A percentile compares a stretch with the other conserved stretches of the same genome.
Conservation (phyloP, 495 filamentous ascomycete genomes). For the Polyplosphaeria fusca region DNA sequence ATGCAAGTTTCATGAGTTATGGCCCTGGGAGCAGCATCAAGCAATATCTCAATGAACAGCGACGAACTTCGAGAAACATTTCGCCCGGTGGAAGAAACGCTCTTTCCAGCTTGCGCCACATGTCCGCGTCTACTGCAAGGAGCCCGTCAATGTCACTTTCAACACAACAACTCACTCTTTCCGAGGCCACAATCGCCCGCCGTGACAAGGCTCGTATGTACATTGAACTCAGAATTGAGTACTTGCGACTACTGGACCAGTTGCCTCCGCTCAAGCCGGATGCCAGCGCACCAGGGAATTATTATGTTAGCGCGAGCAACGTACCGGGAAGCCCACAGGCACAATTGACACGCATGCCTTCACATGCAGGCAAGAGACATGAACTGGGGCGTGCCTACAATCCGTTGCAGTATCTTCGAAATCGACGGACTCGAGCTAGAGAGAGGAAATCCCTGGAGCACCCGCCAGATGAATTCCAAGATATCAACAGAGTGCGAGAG, state of each 20-base stretch:
- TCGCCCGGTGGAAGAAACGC: slow-evolving; percentile 50
- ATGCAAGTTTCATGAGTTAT: slow-evolving; percentile 24
- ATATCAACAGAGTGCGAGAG: slow-evolving; percentile 61
- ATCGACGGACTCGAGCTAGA: slow-evolving; percentile 72
- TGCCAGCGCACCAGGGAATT: slow-evolving; percentile 38
- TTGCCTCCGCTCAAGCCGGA: slow-evolving; percentile 66
- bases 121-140: slow-evolving; percentile 17
- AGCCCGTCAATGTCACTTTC: slow-evolving; percentile 7
- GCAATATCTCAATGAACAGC: slow-evolving; percentile 64
- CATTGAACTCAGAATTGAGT: slow-evolving; percentile 76
- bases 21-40: slow-evolving; percentile 54
- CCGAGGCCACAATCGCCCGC: slow-evolving; percentile 70
- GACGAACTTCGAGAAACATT: slow-evolving; percentile 55
- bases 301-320: slow-evolving; percentile 28
- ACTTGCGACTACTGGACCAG: slow-evolving; percentile 69
- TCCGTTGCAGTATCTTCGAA: slow-evolving; percentile 82
- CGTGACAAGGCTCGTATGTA: slow-evolving; percentile 74
- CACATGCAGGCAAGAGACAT: slow-evolving; percentile 29
- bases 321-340: slow-evolving; percentile 35
- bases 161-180: slow-evolving; percentile 52
- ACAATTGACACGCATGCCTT: slow-evolving; percentile 33
- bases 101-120: slow-evolving; percentile 9
- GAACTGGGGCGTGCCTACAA: slow-evolving; percentile 67
- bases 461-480: slow-evolving; percentile 71
- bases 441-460: slow-evolving; percentile 68